Evolutionary conservation across 768 basidiomycete species (phyloP), one percentile per base, ranked within the genome.

Genomic region (Suillus ampliporus): DNA sequence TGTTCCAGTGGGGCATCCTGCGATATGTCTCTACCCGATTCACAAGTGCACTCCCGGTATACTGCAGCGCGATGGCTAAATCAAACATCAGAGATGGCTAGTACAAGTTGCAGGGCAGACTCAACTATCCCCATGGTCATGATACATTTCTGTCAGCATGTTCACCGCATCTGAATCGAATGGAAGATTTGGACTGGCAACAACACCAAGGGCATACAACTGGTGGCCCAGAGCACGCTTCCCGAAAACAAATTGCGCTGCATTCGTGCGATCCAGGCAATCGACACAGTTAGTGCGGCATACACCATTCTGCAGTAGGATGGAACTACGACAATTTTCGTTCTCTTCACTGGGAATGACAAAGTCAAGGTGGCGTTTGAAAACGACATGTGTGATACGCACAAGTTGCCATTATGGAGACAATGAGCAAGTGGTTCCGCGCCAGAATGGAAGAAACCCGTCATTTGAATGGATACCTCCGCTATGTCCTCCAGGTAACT

Each of bases 71-170:
- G 62, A 99, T 87, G 1, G 95, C 96, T 96, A 61, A 5, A 37
- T 5, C 34, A 19, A 54, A 60, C 50, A 47, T 63, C 62, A 68
- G 61, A 11, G 28, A 35, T 4, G 17, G 2, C 34, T 23, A 13
- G 51, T 35, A 17, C 23, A 60, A 15, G 11, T 34, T 56, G 6
- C 5, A 66, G 43, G 21, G 5, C 35, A 38, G 21, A 76, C 91
- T 70, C 71, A 56, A 95, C 94, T 96, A 71, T 97, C 95, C 1
- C 95, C 95, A 67, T 97, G 95, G 74, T 97, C 95, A 72, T 97
- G 95, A 74, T 96, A 98, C 95, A 99, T 98, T 78, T 97, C 95
- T 4, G 95, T 99, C 67, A 99, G 72, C 87, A 99, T 95, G 73
- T 96, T 95, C 44, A 96, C 92, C 1, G 94, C 95, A 74, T 97